Conservation (phyloP, 257 asterid species). For the Solanum chilense region DNA sequence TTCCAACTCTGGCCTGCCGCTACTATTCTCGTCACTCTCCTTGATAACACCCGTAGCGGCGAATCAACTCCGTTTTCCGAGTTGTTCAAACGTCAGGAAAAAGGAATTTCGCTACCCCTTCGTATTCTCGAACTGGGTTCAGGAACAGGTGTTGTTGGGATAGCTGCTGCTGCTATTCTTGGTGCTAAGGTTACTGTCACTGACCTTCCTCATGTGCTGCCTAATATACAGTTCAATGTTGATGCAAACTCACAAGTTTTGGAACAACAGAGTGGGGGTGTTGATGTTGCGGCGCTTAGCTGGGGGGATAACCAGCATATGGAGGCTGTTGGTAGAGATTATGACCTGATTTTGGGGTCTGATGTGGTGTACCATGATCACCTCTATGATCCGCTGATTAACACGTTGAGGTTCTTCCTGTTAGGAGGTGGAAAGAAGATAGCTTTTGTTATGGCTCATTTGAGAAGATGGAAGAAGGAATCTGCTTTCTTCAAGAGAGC, state of each 20-base stretch:
- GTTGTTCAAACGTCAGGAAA: background rate
- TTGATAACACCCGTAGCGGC: slow-evolving; percentile 27
- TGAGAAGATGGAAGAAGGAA: slow-evolving; percentile 80
- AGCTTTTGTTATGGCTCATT: slow-evolving; percentile 54
- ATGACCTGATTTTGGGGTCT: slow-evolving; percentile 66
- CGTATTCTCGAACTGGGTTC: slow-evolving; percentile 87
- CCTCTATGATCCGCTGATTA: slow-evolving; percentile 47
- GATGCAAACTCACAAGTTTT: slow-evolving; percentile 41
- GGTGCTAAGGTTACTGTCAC: slow-evolving; percentile 67
- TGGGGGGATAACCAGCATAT: slow-evolving; percentile 60
- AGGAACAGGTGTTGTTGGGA: slow-evolving; percentile 85
- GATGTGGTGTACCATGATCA: slow-evolving; percentile 74
- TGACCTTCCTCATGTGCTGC: slow-evolving; percentile 74
- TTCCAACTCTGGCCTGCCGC: slow-evolving; percentile 99
- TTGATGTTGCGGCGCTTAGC: slow-evolving; percentile 38
- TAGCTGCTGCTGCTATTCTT: slow-evolving; percentile 74
- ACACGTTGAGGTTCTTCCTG: slow-evolving; percentile 36
- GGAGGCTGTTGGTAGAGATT: slow-evolving; percentile 51
- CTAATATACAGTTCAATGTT: slow-evolving; percentile 53
- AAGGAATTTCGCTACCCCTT: slow-evolving; percentile 8
- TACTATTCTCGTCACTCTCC: slow-evolving; percentile 51
- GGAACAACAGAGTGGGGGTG: slow-evolving; percentile 30
- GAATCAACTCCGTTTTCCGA: slow-evolving; percentile 15
- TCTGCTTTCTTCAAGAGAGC: slow-evolving; percentile 66
- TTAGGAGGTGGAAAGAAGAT: slow-evolving; percentile 22